Evolutionary conservation across 306 rosid species (phyloP).

Genomic region (Betula pendula): DNA sequence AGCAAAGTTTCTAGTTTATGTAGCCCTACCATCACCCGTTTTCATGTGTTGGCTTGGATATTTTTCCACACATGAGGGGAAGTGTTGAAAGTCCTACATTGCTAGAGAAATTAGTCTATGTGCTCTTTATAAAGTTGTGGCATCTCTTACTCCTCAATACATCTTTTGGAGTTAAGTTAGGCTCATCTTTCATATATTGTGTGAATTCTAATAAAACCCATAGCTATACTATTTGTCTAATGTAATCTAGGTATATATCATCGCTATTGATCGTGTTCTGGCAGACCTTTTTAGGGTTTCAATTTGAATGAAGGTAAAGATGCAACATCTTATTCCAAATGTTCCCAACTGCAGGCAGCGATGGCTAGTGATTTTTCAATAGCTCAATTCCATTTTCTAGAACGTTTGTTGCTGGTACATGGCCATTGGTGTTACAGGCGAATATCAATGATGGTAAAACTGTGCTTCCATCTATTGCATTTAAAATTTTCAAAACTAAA

Average conservation of each 20-base stretch:
- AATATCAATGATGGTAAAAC: slow-evolving; percentile 88
- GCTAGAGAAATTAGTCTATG: too few species aligned
- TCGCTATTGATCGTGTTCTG: neutral
- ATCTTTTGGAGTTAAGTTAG: too few species aligned
- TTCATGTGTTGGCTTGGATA: too few species aligned
- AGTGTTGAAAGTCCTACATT: too few species aligned
- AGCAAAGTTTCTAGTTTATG: too few species aligned
- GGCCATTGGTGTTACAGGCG: slow-evolving; percentile 96
- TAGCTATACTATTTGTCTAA: neutral
- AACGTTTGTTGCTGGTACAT: slow-evolving; percentile 81
- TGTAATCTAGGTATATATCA: neutral
- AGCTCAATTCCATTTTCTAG: slow-evolving; percentile 78
- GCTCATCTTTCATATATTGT: too few species aligned
- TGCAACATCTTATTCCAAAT: slow-evolving; percentile 22
- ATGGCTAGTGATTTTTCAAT: slow-evolving; percentile 93
- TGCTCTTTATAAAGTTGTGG: too few species aligned
- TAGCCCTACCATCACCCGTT: too few species aligned
- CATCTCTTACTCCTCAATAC: too few species aligned
- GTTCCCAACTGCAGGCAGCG: slow-evolving; percentile 61
- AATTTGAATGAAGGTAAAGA: neutral
- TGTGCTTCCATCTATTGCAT: slow-evolving; percentile 24
- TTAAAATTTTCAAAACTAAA: neutral
- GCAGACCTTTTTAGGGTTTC: neutral
- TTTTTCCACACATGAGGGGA: too few species aligned
- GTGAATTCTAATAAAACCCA: too few species aligned